Evolutionary conservation across 768 basidiomycete genomes (phyloP), one percentile per base, ranked within the genome.

Genomic region (Neoboletus brunneissimus): DNA sequence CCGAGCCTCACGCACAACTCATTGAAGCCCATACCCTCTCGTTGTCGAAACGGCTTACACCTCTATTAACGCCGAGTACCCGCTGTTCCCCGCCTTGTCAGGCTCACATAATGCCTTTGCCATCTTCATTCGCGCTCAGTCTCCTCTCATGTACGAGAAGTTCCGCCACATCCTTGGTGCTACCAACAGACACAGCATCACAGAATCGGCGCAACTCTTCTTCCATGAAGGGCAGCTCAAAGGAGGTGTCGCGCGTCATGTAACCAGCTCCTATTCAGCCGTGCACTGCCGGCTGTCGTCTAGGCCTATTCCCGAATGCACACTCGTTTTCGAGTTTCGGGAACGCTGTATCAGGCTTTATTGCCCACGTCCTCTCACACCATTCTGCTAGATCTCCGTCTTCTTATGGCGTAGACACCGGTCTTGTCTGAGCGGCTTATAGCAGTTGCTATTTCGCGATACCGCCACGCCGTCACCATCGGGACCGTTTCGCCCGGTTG

Each of bases 321-420:
- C 23, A 11, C 48, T 38, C 12, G n/a, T n/a, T n/a, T n/a, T 37
- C 48, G 35, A 50, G 25, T n/a, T 25, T 25, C 34, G 7, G 42
- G 50, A 10, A 27, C 48, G 37, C 45, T 45, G n/a, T 38, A 59
- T 35, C 51, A 20, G 58, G 58, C 11, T 48, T 44, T 55, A 59
- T 59, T 41, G n/a, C 10, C 45, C 11, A 20, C 2, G 35, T 25
- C 20, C 11, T 32, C 35, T 32, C 53, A 56, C 25, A 25, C n/a
- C 32, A 18, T 35, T 12, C 16, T 25, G 1, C n/a, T n/a, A n/a
- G n/a, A n/a, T 45, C 32, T 27, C 43, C 55, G 41, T 34, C 31
- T 34, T 32, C 22, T 13, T 27, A 10, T 51, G 31, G 54, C 29
- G 23, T 40, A n/a, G 41, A 44, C 29, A 37, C 48, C 25, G 25